A percentile compares a stretch with the other conserved stretches of the same genome.
phyloP scores from a whole-genome alignment of 306 rosid species.

The Prunus mongolica region DNA sequence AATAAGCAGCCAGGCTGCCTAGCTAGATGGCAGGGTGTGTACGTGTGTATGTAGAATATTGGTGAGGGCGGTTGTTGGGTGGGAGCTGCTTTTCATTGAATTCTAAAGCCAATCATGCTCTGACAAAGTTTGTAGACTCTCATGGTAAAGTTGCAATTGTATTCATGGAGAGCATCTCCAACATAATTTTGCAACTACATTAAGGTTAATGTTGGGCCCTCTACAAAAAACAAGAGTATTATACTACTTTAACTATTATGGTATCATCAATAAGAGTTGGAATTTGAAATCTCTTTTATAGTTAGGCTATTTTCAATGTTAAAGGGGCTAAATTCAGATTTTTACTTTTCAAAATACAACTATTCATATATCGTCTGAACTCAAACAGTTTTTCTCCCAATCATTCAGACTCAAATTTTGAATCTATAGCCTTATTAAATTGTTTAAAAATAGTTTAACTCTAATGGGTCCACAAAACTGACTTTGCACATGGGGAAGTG shows the following conservation, averaged over 20 bases:
- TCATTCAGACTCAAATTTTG: rapidly evolving
- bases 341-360: no score
- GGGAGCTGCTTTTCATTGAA: neutral
- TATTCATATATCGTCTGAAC: rapidly evolving
- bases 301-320: no score
- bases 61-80: neutral
- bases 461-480: no score
- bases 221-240: neutral
- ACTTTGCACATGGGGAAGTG: no score
- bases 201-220: neutral
- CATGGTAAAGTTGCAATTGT: neutral
- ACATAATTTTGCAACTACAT: neutral
- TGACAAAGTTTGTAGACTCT: neutral
- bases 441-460: no score
- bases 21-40: neutral
- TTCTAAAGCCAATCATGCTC: conserved; percentile 6
- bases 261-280: neutral
- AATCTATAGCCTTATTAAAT: no score
- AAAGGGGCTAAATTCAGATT: no score
- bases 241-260: neutral
- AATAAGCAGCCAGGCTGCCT: conserved; percentile 1
- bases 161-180: neutral
- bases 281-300: neutral
- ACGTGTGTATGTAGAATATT: neutral
- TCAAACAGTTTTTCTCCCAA: rapidly evolving